Conservation (phyloP, 495 filamentous ascomycete genomes). For the Oidiodendron maius region DNA sequence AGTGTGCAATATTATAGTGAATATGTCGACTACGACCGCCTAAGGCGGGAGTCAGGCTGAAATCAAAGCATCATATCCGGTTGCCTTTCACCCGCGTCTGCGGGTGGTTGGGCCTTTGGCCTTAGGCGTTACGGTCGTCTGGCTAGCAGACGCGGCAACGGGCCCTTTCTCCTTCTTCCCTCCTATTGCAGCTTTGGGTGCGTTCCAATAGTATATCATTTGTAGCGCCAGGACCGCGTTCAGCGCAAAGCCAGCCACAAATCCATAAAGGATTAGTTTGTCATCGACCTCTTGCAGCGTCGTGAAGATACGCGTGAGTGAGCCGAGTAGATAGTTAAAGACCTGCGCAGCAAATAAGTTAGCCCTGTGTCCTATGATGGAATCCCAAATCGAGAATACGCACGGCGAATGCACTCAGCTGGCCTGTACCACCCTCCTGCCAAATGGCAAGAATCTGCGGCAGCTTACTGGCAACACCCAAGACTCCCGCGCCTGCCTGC, state of each 20-base stretch:
- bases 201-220: conserved; percentile 97
- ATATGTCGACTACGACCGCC: conserved; percentile 25
- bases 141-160: conserved; percentile 23
- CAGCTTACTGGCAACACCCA: conserved; percentile 82
- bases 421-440: conserved; percentile 80
- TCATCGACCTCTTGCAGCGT: conserved; percentile 95
- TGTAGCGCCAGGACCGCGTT: conserved; percentile 83
- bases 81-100: conserved; percentile 36
- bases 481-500: conserved; percentile 77
- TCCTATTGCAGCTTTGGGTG: conserved; percentile 28
- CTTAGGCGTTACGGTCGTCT: conserved; percentile 33
- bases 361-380: neutral
- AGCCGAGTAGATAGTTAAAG: conserved; percentile 93
- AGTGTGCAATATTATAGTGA: no score
- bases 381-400: conserved; percentile 27
- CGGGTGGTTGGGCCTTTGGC: conserved; percentile 48
- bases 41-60: conserved; percentile 20
- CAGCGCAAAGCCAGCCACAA: conserved; percentile 79
- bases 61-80: conserved; percentile 4
- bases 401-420: conserved; percentile 94
- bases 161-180: conserved; percentile 15
- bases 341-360: conserved; percentile 49
- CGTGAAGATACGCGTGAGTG: conserved; percentile 90
- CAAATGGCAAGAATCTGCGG: conserved; percentile 87
- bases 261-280: conserved; percentile 88